phyloP scores from a whole-genome alignment of 163 green algal genomes.

The Coccomyxa subellipsoidea region DNA sequence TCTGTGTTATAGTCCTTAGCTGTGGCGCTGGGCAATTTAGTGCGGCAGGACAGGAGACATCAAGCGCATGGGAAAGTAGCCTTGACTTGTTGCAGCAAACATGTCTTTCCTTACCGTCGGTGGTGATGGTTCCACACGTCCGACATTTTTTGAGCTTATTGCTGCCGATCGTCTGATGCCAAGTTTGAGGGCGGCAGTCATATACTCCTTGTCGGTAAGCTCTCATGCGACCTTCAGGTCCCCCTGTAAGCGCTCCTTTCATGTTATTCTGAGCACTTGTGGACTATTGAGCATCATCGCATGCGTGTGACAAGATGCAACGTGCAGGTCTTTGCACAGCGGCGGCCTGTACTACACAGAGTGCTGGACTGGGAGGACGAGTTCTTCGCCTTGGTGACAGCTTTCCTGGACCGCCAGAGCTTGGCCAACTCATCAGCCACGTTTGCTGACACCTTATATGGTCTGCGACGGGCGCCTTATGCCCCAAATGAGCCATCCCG shows the following conservation, averaged over 20 bases:
- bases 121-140: constrained; percentile 56
- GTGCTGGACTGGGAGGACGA: constrained; percentile 81
- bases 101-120: constrained; percentile 80
- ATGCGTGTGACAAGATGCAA: background rate
- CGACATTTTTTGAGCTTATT: constrained; percentile 90
- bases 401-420: constrained; percentile 69
- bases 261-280: no score
- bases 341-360: constrained; percentile 51
- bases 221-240: background rate
- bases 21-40: no score
- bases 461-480: constrained; percentile 42
- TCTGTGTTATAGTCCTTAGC: no score
- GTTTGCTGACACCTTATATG: constrained; percentile 84
- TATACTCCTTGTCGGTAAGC: constrained; percentile 58
- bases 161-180: constrained; percentile 82
- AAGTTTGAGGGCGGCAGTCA: constrained; percentile 68
- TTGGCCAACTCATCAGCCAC: constrained; percentile 56
- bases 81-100: background rate
- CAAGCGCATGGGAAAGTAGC: no score
- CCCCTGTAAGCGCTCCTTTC: background rate
- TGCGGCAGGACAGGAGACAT: no score
- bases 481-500: background rate
- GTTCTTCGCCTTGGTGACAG: constrained; percentile 67
- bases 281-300: no score
- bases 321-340: constrained; percentile 70